Evolutionary conservation across 371 early-diverging fungal species (phyloP).

Genomic region (Funneliformis caledonium): DNA sequence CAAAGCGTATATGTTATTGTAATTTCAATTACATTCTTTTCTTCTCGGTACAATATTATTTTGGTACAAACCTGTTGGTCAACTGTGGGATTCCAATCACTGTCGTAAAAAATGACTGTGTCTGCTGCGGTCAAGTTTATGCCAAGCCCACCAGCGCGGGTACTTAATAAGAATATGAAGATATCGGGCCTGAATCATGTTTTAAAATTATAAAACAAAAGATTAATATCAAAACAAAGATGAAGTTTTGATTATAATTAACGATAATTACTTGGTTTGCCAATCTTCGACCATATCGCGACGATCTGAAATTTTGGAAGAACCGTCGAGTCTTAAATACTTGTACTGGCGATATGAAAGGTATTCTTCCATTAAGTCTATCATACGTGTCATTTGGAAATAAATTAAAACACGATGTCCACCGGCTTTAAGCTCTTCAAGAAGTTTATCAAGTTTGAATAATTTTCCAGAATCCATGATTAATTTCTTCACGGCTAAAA

Average conservation of each 20-base stretch:
- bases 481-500: conserved; percentile 77
- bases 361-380: conserved; percentile 97
- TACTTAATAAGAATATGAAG: conserved; percentile 97
- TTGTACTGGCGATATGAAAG: conserved; percentile 86
- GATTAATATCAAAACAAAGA: no score
- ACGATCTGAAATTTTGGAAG: conserved; percentile 89
- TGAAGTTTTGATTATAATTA: background rate
- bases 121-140: conserved; percentile 99
- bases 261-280: conserved; percentile 65
- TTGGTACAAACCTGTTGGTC: conserved; percentile 80
- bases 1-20: background rate
- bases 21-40: background rate
- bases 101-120: conserved; percentile 99
- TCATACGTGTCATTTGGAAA: conserved; percentile 99
- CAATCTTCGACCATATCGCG: conserved; percentile 93
- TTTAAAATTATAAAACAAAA: background rate
- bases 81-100: conserved; percentile 99
- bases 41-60: background rate
- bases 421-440: conserved; percentile 86
- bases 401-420: conserved; percentile 96
- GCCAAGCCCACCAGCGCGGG: conserved; percentile 99
- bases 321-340: conserved; percentile 96
- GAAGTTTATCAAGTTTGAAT: conserved; percentile 82
- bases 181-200: conserved; percentile 67
- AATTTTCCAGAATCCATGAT: conserved; percentile 97